These are phyloP conservation scores for Aspergillus homomorphus DNA, from an alignment of 495 filamentous ascomycete species.

Conservation along the genomic window DNA sequence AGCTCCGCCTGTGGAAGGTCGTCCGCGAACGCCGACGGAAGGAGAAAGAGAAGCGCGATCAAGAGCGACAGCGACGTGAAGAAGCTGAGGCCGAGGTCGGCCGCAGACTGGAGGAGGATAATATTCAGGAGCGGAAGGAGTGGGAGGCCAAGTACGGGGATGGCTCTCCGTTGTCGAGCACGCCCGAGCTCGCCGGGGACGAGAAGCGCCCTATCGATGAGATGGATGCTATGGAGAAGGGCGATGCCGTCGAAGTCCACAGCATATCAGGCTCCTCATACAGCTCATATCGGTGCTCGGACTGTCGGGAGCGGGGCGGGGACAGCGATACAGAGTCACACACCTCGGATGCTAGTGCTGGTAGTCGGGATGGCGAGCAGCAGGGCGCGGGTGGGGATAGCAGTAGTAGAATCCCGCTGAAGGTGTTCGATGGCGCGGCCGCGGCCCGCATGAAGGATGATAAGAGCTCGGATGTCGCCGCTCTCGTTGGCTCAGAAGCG, in stretches of 20 bases:
- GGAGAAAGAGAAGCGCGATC: conserved; percentile 52
- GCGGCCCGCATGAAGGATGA: conserved; percentile 23
- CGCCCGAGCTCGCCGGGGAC: conserved; percentile 32
- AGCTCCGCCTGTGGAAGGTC: conserved; percentile 85
- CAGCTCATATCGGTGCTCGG: conserved; percentile 23
- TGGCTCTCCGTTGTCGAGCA: conserved; percentile 23
- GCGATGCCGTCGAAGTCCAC: conserved; percentile 36
- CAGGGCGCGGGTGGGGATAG: conserved; percentile 7
- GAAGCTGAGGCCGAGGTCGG: conserved; percentile 60
- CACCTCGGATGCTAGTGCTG: conserved; percentile 9
- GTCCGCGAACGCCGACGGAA: conserved; percentile 67
- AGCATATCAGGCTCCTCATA: conserved; percentile 28
- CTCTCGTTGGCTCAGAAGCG: conserved; percentile 35
- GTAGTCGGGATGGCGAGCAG: conserved; percentile 12
- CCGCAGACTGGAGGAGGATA: conserved; percentile 62
- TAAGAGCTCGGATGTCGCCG: conserved; percentile 36
- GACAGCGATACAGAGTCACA: conserved; percentile 24
- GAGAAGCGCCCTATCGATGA: conserved; percentile 26
- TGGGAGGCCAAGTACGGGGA: conserved; percentile 79
- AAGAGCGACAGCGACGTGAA: conserved; percentile 58
- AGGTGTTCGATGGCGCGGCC: conserved; percentile 20
- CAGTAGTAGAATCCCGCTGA: neutral
- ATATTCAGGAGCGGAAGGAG: conserved; percentile 60
- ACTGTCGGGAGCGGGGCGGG: conserved; percentile 22
- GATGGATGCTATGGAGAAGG: conserved; percentile 26